phyloP scores from a whole-genome alignment of 2,329 filamentous ascomycete genomes.

The Blastomyces parvus region DNA sequence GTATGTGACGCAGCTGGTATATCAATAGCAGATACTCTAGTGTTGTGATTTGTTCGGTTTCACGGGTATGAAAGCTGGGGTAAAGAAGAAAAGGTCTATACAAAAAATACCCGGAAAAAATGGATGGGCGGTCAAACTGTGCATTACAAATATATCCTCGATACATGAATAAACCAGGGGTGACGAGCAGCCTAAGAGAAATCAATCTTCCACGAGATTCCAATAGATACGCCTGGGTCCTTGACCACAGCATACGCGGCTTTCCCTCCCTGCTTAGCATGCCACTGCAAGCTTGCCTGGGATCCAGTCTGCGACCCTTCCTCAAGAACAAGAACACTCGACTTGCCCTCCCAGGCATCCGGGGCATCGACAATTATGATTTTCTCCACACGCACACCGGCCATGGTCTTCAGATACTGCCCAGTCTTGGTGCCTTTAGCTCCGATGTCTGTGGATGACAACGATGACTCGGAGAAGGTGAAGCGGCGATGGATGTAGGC shows the following conservation, averaged over 20 bases:
- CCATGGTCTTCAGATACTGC: conserved; percentile 70
- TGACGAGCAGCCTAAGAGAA: conserved; percentile 31
- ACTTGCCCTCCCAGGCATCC: conserved; percentile 57
- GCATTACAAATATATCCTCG: background rate
- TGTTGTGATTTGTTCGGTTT: background rate
- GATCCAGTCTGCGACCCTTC: conserved; percentile 36
- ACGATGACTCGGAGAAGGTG: conserved; percentile 48
- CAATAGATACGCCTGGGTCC: conserved; percentile 53
- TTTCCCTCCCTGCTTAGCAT: conserved; percentile 43
- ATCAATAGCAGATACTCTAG: background rate
- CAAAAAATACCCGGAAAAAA: background rate
- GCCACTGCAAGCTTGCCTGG: conserved; percentile 52
- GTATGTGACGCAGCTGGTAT: background rate
- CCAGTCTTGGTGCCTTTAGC: conserved; percentile 54
- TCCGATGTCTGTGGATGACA: conserved; percentile 63
- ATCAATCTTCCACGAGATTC: conserved; percentile 54
- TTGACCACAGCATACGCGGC: conserved; percentile 56
- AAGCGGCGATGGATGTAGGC: conserved; percentile 84
- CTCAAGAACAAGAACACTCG: conserved; percentile 43
- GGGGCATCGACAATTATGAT: conserved; percentile 76
- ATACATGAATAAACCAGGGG: background rate
- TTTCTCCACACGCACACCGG: conserved; percentile 68
- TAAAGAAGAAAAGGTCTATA: background rate
- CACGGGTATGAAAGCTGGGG: background rate
- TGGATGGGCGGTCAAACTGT: background rate